Base-by-base conservation (phyloP, 768 basidiomycete species). In the Baorangia bicolor region DNA sequence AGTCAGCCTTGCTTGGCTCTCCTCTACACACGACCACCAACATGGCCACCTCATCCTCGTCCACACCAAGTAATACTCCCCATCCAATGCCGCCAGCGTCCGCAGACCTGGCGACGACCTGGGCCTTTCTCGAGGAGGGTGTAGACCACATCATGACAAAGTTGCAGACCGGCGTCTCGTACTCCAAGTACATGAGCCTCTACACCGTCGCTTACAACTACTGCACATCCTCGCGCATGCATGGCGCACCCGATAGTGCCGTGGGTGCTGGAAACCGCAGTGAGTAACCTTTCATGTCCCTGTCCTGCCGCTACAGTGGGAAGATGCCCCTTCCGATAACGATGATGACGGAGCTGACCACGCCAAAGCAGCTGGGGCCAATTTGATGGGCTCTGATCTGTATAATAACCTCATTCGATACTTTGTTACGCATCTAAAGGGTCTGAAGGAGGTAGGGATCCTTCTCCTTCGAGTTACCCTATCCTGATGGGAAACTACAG, bases 121-220 rank as follows among this genome's bases (percentile, higher is more conserved):
- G 93, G 93, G 76, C 81, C 6, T 94, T 88, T 68, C 83, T 95
- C 42, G 87, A 92, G 72, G 90, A 94, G 56, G 88, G 64, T 63
- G 88, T 93, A 31, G 91, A 94, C 74, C 91, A 93, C 66, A 93
- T 94, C 69, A 92, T 94, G 91, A 92, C 88, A 62, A 90, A 90
- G 73, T 78, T 92, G 20, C 89, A 92, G 66, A 90, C 89, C 0
- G 92, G 92, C 57, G 88, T 94, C 50, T 92, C 92, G 21, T 92
- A 90, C 74, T 88, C 89, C 57, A 92, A 85, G 80, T 92, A 93
- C 70, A 93, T 89, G 92, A 81, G 71, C 59, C 78, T 86, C 56
- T 94, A 98, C 74, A 96, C 94, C 23, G 92, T 94, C 49, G 90
- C 92, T 10, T 98, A 99, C 80, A 98, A 98, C 77, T 98, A 96